A percentile compares a stretch with the other conserved stretches of the same genome.
phyloP scores from a whole-genome alignment of 1,139 yeast species.

The Scheffersomyces lignicola region DNA sequence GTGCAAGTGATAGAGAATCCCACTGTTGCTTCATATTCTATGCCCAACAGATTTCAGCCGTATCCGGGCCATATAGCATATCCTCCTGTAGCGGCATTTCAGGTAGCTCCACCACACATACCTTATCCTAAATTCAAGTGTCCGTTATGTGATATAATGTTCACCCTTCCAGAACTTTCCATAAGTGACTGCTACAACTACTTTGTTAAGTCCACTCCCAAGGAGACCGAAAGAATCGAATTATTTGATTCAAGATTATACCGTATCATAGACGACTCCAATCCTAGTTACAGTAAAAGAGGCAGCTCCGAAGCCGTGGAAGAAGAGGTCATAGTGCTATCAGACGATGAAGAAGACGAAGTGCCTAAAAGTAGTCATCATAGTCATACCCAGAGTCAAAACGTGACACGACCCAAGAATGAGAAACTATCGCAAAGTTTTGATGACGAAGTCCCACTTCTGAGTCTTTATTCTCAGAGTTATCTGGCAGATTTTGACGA shows the following conservation, averaged over 20 bases:
- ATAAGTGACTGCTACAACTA: conserved; percentile 45
- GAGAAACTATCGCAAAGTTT: conserved; percentile 4
- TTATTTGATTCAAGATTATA: conserved; percentile 36
- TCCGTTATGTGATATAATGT: conserved; percentile 41
- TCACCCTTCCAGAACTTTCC: conserved; percentile 34
- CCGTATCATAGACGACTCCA: conserved; percentile 31
- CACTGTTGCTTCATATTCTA: conserved; percentile 5
- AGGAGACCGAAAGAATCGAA: conserved; percentile 35
- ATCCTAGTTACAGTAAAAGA: conserved; percentile 2
- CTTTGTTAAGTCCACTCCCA: conserved; percentile 42
- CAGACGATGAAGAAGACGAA: conserved; percentile 28
- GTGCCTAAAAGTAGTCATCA: conserved; percentile 1
- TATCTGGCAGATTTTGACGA: conserved; percentile 6
- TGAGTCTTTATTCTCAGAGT: background rate
- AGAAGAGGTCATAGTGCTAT: conserved; percentile 29
- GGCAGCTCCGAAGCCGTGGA: conserved; percentile 8
- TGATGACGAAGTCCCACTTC: background rate
- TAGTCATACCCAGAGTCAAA: background rate
- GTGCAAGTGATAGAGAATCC: conserved; percentile 10
- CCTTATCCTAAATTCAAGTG: conserved; percentile 26
- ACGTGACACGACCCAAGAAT: conserved; percentile 3
- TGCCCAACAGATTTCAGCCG: no score
- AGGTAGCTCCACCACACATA: conserved; percentile 17
- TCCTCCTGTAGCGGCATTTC: no score
- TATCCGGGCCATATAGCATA: no score